A percentile compares a stretch with the other conserved stretches of the same genome.
Evolutionary conservation across 2,329 filamentous ascomycete species (phyloP).

Genomic region (Cladophialophora yegresii): DNA sequence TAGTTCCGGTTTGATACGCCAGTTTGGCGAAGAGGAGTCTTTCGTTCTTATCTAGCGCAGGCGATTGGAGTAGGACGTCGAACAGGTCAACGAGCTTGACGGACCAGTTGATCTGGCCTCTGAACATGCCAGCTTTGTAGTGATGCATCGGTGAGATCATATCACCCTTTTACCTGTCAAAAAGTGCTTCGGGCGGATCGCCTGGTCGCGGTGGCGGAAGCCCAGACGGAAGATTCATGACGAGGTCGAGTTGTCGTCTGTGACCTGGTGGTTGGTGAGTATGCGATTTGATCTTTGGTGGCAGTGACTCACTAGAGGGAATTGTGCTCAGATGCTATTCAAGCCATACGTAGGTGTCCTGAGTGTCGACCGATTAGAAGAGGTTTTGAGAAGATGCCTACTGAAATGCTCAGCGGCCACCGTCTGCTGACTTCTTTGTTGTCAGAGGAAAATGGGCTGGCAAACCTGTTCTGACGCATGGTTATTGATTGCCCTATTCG

Average conservation of each 20-base stretch:
- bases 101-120: neutral
- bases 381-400: neutral
- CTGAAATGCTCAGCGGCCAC: neutral
- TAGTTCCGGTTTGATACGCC: neutral
- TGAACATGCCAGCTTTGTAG: conserved; percentile 2
- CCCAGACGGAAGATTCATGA: neutral
- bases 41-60: neutral
- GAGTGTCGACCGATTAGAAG: neutral
- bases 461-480: neutral
- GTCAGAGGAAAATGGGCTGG: neutral
- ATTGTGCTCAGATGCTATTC: neutral
- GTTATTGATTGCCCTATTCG: neutral
- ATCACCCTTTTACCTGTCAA: neutral
- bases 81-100: neutral
- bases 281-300: neutral
- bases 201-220: neutral
- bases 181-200: neutral
- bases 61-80: neutral
- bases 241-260: neutral
- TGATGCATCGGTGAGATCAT: neutral
- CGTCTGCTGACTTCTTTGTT: neutral
- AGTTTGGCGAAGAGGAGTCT: neutral
- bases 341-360: neutral
- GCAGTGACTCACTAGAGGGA: neutral
- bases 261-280: neutral